Evolutionary conservation across 345 rosid species (phyloP).

Genomic region (Salix arbutifolia): DNA sequence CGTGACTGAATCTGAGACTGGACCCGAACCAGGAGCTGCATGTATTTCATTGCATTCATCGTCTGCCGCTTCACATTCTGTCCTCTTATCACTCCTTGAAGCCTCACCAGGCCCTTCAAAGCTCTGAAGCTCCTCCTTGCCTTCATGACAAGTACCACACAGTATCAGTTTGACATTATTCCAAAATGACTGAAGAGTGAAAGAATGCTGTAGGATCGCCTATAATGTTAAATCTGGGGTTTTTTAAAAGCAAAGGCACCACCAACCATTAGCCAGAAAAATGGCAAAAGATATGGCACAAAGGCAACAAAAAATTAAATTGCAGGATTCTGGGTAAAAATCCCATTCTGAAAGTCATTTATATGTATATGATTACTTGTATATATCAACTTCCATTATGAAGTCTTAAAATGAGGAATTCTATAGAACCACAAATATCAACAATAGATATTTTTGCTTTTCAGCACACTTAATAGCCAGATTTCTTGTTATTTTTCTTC

Average conservation of each 20-base stretch:
- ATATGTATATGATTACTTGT: too few relatives aligned
- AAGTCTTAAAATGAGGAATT: neutral
- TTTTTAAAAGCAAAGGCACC: neutral
- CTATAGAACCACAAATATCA: neutral
- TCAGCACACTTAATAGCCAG: neutral
- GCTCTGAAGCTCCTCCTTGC: constrained; percentile 92
- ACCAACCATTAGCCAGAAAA: neutral
- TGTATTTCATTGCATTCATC: constrained; percentile 75
- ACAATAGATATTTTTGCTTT: neutral
- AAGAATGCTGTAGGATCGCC: neutral
- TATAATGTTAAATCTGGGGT: neutral
- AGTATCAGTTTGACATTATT: neutral
- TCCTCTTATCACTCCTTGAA: constrained; percentile 93
- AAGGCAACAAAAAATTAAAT: neutral
- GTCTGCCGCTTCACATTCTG: constrained; percentile 89
- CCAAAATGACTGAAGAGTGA: constrained; percentile 1
- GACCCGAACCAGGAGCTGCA: constrained; percentile 88
- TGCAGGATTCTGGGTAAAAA: neutral
- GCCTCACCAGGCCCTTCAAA: constrained; percentile 88
- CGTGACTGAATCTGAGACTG: constrained; percentile 97
- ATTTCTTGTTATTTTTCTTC: neutral
- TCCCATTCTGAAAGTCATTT: neutral
- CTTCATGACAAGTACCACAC: constrained; percentile 36
- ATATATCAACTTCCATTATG: neutral
- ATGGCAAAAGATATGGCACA: neutral